phyloP scores from a whole-genome alignment of 495 filamentous ascomycete species.

The Annulohypoxylon maeteangense region DNA sequence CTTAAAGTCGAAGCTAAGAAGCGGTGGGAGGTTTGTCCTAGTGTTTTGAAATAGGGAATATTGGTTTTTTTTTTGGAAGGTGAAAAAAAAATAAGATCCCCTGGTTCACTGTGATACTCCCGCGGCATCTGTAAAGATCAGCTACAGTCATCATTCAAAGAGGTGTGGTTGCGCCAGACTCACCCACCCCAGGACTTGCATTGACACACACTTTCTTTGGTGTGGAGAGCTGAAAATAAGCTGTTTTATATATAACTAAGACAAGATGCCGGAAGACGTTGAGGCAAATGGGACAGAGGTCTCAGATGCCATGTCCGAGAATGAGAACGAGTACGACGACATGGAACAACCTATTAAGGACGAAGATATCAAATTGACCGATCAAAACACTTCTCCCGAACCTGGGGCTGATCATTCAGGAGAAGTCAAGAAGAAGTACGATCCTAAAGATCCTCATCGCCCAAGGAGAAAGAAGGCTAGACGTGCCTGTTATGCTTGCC shows the following conservation, averaged over 20 bases:
- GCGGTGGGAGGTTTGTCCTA: slow-evolving; percentile 41
- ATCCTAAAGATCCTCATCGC: slow-evolving; percentile 85
- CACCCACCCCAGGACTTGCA: slow-evolving; percentile 50
- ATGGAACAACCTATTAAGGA: slow-evolving; percentile 57
- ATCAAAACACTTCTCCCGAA: slow-evolving; percentile 60
- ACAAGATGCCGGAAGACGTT: slow-evolving; percentile 59
- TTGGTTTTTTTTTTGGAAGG: slow-evolving; percentile 25
- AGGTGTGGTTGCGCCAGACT: slow-evolving; percentile 51
- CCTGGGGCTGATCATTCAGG: slow-evolving; percentile 54
- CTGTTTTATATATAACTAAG: slow-evolving; percentile 59
- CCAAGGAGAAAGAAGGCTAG: slow-evolving; percentile 95
- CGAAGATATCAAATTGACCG: slow-evolving; percentile 69
- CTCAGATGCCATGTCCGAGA: slow-evolving; percentile 66
- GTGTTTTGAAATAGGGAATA: slow-evolving; percentile 35
- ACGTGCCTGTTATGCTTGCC: slow-evolving; percentile 94
- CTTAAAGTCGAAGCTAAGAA: slow-evolving; percentile 34
- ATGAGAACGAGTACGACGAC: slow-evolving; percentile 65
- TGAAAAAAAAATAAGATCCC: slow-evolving; percentile 4
- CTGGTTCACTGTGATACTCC: slow-evolving; percentile 40
- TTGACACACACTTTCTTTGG: slow-evolving; percentile 34
- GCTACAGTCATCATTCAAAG: slow-evolving; percentile 37
- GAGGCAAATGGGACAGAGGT: slow-evolving; percentile 58
- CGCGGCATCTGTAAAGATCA: slow-evolving; percentile 39
- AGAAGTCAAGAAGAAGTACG: slow-evolving; percentile 68
- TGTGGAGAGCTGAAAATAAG: slow-evolving; percentile 37